Base-by-base conservation (phyloP, 2,329 filamentous ascomycete species). In the Pseudogymnoascus sp. region DNA sequence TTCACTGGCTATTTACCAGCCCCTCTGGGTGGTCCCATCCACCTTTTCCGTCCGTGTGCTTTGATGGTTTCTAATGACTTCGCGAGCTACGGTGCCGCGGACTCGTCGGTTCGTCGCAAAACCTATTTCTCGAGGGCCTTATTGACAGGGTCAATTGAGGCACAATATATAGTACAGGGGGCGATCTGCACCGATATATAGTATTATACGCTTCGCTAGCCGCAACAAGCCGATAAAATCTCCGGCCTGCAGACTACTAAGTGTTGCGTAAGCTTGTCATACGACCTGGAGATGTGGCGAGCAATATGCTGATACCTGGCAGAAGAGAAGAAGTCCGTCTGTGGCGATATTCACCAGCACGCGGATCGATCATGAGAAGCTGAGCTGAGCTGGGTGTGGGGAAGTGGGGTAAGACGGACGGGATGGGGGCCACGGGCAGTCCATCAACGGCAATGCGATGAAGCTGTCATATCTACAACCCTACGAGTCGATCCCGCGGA, bases 151-250 rank as follows among this genome's bases (percentile, higher is more conserved):
- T 55, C 27, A 55, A 55, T 55, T 55, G 48, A 55, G 48, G 48
- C 48, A 55, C 48, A 55, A 55, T 55, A 55, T 55, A 33, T 55
- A 9, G 27, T 33, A 18, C 48, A 55, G 48, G 48, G 48, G 48
- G 4, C 18, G 48, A 18, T 33, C n/a, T 55, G 12, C 48, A 55
- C 48, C 27, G 27, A 33, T 55, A 55, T 55, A 33, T 55, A 55
- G 48, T 55, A 33, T 31, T 31, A 12, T 55, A 55, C 9, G 9
- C 48, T 33, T 55, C 48, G 48, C 48, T 55, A 55, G 48, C 48
- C 48, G 48, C 48, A 55, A 55, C 48, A 55, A 55, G 45, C 45
- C 45, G 45, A 55, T 55, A 55, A 55, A 55, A 55, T 55, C 45
- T 55, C 45, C 45, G 45, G 45, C 45, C 45, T 55, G 45, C 45